Percentiles rank a stretch among this genome's conserved stretches.
Evolutionary conservation across 148 eudicot genomes (phyloP).

Genomic region (Vaccinium corymbosum): DNA sequence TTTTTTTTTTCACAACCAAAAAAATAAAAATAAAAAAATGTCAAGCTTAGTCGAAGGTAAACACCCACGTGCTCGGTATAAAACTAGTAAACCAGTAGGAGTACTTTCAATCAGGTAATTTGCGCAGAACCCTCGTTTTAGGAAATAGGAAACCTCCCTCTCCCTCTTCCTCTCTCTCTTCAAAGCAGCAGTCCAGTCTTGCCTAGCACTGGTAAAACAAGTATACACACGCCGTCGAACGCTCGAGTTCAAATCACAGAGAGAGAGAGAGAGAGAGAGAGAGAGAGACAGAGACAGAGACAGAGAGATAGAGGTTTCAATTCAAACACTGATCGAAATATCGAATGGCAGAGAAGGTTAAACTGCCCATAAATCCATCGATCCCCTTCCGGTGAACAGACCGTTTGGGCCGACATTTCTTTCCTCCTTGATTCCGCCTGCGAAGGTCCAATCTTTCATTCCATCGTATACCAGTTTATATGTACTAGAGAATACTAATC

Average conservation of each 20-base stretch:
- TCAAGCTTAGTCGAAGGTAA: no score
- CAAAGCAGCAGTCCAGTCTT: neutral
- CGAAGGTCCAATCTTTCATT: constrained; percentile 36
- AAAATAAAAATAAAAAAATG: no score
- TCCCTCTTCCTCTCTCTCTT: neutral
- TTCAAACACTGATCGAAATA: neutral
- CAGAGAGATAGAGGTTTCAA: neutral
- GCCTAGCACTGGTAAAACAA: neutral
- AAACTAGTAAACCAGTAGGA: no score
- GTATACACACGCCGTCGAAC: neutral
- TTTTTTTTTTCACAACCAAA: no score
- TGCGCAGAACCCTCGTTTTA: constrained; percentile 2
- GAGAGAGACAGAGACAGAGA: no score
- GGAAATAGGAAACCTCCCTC: neutral
- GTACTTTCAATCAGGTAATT: no score
- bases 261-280: neutral
- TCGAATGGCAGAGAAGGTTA: constrained; percentile 20
- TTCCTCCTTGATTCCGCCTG: constrained; percentile 59
- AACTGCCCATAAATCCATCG: constrained; percentile 23
- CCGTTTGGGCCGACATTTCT: constrained; percentile 79
- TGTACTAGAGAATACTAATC: neutral
- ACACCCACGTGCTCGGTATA: no score
- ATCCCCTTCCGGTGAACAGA: constrained; percentile 59
- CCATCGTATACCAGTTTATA: neutral
- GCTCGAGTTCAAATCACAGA: neutral